Evolutionary conservation across 169 alveolate species (phyloP), one percentile per base, ranked within the genome.

Genomic region (Babesia ovata): DNA sequence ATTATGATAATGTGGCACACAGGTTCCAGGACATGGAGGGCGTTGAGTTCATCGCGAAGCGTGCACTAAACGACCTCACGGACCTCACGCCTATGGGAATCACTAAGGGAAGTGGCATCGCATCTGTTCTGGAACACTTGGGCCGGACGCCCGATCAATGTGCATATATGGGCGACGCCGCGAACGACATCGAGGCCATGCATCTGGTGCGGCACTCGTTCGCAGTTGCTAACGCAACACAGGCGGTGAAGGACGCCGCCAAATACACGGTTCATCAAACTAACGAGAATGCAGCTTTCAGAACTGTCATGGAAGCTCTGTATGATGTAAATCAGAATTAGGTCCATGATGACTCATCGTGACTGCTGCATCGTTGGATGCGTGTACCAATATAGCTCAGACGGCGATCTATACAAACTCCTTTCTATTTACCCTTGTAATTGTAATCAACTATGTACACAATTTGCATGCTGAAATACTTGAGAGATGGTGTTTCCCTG

Each of bases 91-190:
- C 90, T 0, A 17, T 52, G 49, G 81, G 81, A 11, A 49, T 83
- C 39, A 74, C 90, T 14, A 83, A 83, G 49, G 79, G 78, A 44
- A 70, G 62, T 45, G 90, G 86, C 19, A 46, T 83, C 2, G 62
- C 17, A 61, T 17, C 45, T 14, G 29, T 83, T 26, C 52, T 83
- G 44, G 13, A 52, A 13, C 39, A 62, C 21, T 21, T 69, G 16
- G 82, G 75, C 12, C 70, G 48, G 19, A 33, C 82, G 16, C 75
- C 75, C 16, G 73, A 39, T 33, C 76, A 83, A 13, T 63, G 81
- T 33, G 84, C 57, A n/a, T 73, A 50, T 49, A 63, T 74, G 6
- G 88, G 88, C 28, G 88, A 81, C 45, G 88, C 77, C n/a, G 58
- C 19, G 19, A 81, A 81, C 63, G 88, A 81, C 45, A 29, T 73